phyloP scores from a whole-genome alignment of 495 filamentous ascomycete genomes.

The Viridothelium virens region DNA sequence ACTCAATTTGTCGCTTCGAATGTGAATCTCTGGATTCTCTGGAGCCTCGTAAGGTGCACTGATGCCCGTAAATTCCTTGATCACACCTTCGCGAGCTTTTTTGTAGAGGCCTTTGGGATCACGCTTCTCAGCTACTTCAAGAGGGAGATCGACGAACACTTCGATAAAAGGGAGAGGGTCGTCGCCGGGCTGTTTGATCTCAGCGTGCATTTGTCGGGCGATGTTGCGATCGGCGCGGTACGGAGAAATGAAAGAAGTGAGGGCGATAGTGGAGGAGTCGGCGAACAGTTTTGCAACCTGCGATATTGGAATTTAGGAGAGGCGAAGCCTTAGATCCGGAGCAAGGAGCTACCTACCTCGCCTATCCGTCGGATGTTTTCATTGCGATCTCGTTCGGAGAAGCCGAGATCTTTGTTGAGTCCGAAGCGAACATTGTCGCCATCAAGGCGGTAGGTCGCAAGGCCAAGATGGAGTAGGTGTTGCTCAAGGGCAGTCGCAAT shows the following conservation, averaged over 20 bases:
- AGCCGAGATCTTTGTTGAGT: slow-evolving; percentile 92
- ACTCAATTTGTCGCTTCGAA: slow-evolving; percentile 65
- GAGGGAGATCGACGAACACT: slow-evolving; percentile 78
- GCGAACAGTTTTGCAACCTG: slow-evolving; percentile 94
- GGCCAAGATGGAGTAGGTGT: slow-evolving; percentile 74
- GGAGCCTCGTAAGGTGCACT: slow-evolving; percentile 90
- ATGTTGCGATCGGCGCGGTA: slow-evolving; percentile 78
- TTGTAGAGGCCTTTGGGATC: slow-evolving; percentile 98
- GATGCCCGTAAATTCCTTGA: slow-evolving; percentile 96
- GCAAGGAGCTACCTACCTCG: slow-evolving; percentile 48
- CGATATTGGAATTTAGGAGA: neutral
- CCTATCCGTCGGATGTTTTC: slow-evolving; percentile 97
- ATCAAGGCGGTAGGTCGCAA: slow-evolving; percentile 86
- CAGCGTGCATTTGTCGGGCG: slow-evolving; percentile 70
- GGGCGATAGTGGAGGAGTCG: slow-evolving; percentile 74
- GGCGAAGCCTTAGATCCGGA: too few species aligned
- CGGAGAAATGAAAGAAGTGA: slow-evolving; percentile 96
- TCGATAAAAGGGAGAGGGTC: slow-evolving; percentile 78
- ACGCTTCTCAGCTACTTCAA: slow-evolving; percentile 85
- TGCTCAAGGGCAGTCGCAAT: slow-evolving; percentile 94
- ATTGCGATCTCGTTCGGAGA: slow-evolving; percentile 83
- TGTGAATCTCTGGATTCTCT: slow-evolving; percentile 72
- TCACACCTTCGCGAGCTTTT: slow-evolving; percentile 85
- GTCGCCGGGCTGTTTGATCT: slow-evolving; percentile 43
- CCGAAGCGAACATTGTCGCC: slow-evolving; percentile 99